Conservation (phyloP, 1,284 basidiomycete genomes). For the Ganoderma leucocontextum region DNA sequence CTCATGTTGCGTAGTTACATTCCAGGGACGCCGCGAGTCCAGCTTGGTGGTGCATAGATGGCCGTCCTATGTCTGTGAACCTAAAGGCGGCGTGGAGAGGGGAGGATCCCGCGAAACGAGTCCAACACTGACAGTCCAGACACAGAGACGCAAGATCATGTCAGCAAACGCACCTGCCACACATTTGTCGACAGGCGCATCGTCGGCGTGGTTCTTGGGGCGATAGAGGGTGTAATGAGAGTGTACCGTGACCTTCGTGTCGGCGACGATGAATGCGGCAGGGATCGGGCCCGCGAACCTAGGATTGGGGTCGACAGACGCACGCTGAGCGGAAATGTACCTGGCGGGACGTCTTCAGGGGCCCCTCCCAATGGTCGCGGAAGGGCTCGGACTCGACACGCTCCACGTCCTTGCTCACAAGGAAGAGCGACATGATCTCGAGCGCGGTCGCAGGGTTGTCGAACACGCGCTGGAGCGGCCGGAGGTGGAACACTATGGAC, state of each 20-base stretch:
- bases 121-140: neutral
- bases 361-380: neutral
- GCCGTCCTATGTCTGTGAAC: no score
- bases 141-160: neutral
- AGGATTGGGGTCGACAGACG: neutral
- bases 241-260: conserved; percentile 1
- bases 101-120: neutral
- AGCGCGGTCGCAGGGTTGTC: conserved; percentile 7
- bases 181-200: neutral
- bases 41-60: no score
- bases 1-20: no score
- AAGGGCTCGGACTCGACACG: neutral
- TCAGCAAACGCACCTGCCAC: neutral
- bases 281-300: neutral
- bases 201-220: neutral
- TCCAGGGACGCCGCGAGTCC: no score
- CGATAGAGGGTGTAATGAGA: neutral
- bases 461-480: neutral
- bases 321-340: neutral
- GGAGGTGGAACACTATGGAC: neutral
- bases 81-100: neutral
- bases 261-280: neutral
- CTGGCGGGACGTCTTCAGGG: neutral
- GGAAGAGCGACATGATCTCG: neutral
- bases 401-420: neutral